A percentile compares a stretch with the other conserved stretches of the same genome.
These are phyloP conservation scores for Helotiales sp. DNA, from an alignment of 2,329 filamentous ascomycete species.

Conservation along the genomic window DNA sequence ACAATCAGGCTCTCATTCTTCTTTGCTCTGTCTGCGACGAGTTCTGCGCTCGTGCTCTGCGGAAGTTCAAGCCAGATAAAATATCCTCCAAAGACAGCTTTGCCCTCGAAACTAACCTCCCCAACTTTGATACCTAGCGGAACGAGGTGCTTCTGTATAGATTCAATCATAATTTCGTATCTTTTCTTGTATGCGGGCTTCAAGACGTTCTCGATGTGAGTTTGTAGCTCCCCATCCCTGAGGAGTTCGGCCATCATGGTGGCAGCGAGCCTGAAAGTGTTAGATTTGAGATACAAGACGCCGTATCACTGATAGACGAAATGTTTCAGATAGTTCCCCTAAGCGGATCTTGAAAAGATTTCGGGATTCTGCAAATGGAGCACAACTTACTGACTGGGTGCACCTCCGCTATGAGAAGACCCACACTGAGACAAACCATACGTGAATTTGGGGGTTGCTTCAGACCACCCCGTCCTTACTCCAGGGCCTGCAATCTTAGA, in stretches of 20 bases:
- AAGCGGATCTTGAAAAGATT: no score
- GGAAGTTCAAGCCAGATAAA: slow-evolving; percentile 82
- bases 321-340: no score
- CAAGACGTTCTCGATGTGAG: slow-evolving; percentile 50
- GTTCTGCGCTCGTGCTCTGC: slow-evolving; percentile 53
- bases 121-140: slow-evolving; percentile 63
- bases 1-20: slow-evolving; percentile 70
- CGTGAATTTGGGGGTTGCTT: slow-evolving; percentile 68
- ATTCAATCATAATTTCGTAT: slow-evolving; percentile 58
- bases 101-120: slow-evolving; percentile 48
- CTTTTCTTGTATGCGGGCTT: slow-evolving; percentile 53
- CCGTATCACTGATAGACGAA: no score
- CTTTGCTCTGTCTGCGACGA: slow-evolving; percentile 61
- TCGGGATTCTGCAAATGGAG: no score
- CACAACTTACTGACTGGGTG: slow-evolving; percentile 52
- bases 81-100: slow-evolving; percentile 73
- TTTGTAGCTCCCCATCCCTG: slow-evolving; percentile 49
- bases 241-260: slow-evolving; percentile 57
- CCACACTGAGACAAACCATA: slow-evolving; percentile 59
- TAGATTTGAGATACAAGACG: not conserved
- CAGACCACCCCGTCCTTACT: slow-evolving; percentile 84
- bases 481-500: slow-evolving; percentile 87
- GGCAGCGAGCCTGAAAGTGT: slow-evolving; percentile 48
- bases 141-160: slow-evolving; percentile 62
- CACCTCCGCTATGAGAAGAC: slow-evolving; percentile 60